phyloP scores from a whole-genome alignment of 306 rosid genomes.

The Sicyos edulis region DNA sequence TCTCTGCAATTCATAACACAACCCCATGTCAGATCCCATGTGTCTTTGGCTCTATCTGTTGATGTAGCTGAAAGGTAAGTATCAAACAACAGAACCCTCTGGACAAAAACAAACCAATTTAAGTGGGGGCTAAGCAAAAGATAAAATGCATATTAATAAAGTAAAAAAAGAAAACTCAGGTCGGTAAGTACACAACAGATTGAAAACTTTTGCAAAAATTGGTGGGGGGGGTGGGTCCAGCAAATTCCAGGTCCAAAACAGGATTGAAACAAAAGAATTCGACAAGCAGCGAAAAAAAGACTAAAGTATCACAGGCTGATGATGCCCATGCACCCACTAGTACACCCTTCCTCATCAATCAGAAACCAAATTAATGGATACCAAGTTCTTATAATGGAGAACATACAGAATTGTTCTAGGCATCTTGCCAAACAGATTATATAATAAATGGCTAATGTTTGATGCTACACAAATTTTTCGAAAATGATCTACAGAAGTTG shows the following conservation, averaged over 20 bases:
- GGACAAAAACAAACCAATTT: constrained; percentile 1
- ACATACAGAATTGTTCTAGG: constrained; percentile 30
- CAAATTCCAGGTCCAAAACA: constrained; percentile 22
- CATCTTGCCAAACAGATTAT: constrained; percentile 18
- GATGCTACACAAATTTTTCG: constrained; percentile 21
- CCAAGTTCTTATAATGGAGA: constrained; percentile 50
- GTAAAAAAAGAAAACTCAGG: not conserved
- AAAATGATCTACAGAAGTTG: constrained; percentile 28
- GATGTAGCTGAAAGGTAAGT: constrained; percentile 15
- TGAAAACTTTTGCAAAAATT: too few relatives aligned
- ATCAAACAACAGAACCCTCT: constrained; percentile 32
- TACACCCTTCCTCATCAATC: too few relatives aligned
- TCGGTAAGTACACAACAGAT: constrained; percentile 14
- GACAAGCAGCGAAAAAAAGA: constrained; percentile 18
- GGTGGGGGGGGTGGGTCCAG: not conserved
- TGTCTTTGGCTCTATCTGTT: constrained; percentile 41
- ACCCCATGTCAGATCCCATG: constrained; percentile 58
- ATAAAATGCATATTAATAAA: not conserved
- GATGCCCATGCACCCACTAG: constrained; percentile 18
- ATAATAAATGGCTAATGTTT: constrained; percentile 24
- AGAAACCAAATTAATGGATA: constrained; percentile 24
- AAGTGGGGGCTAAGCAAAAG: not conserved
- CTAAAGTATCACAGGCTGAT: constrained; percentile 34
- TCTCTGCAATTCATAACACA: constrained; percentile 41
- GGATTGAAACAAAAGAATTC: constrained; percentile 25